phyloP scores from a whole-genome alignment of 371 early-diverging fungal species.

The Mucor mucedo region DNA sequence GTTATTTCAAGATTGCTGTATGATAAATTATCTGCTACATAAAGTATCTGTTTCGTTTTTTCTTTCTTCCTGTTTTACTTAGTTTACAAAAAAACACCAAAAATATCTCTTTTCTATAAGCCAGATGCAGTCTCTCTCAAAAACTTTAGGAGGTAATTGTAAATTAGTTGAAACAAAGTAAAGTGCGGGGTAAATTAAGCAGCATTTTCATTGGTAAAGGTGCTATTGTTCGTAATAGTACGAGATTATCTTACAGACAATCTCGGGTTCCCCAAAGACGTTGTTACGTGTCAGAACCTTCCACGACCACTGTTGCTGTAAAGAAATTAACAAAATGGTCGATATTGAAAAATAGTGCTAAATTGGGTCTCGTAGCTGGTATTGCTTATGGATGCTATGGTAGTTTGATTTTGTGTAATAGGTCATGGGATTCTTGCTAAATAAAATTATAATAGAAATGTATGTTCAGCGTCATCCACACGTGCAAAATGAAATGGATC shows the following conservation, averaged over 20 bases:
- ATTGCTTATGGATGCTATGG: slow-evolving; percentile 45
- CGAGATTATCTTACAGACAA: neutral
- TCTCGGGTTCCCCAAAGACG: neutral
- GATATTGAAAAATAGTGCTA: slow-evolving; percentile 34
- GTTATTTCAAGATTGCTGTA: slow-evolving; percentile 3
- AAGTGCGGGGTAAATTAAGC: slow-evolving; percentile 7
- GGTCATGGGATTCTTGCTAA: neutral
- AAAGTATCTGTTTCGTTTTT: neutral
- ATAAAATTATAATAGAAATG: slow-evolving; percentile 33
- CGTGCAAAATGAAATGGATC: slow-evolving; percentile 71
- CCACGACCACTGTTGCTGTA: neutral
- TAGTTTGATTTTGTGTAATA: slow-evolving; percentile 13
- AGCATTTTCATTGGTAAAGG: neutral
- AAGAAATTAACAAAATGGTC: slow-evolving; percentile 23
- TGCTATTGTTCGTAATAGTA: slow-evolving; percentile 1
- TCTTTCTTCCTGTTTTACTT: slow-evolving; percentile 6
- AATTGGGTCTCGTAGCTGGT: slow-evolving; percentile 41
- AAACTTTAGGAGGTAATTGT: slow-evolving; percentile 18
- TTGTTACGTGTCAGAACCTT: slow-evolving; percentile 8
- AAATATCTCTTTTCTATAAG: neutral
- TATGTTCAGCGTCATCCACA: slow-evolving; percentile 66
- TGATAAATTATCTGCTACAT: slow-evolving; percentile 6
- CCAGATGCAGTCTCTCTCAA: slow-evolving; percentile 23
- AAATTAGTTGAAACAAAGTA: neutral
- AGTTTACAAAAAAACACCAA: neutral